Evolutionary conservation across 2,329 filamentous ascomycete species (phyloP), one percentile per base, ranked within the genome.

Genomic region (Ceratocystiopsis minuta): DNA sequence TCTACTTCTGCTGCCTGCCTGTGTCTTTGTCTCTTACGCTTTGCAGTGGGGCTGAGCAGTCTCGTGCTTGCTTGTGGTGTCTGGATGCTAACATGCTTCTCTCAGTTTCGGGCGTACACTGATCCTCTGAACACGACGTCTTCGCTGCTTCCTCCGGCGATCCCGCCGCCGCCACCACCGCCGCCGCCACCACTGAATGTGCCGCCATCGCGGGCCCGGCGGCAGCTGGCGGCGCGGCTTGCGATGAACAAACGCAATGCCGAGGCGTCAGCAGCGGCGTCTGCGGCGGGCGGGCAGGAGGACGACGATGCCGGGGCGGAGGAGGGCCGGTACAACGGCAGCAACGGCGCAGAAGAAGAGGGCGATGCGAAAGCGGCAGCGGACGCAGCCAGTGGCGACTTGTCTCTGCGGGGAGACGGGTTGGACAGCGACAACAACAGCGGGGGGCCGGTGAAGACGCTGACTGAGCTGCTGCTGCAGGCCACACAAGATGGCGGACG

Each of bases 191-290:
- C 48, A 7, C 66, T 94, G 53, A 90, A 88, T 56, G 77, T 88
- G 33, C 78, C 82, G 1, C 87, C 88, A 2, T 92, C 85, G 9
- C 76, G 88, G 41, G 88, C 88, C 9, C 76, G 88, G 40, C 70
- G 85, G 43, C 85, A 93, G 58, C 72, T 96, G n/a, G 87, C 86
- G n/a, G 82, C 83, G 13, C 76, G 87, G 13, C 68, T 96, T 53
- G 74, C 83, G 2, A 73, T 80, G 60, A 80, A 84, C 49, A 79
- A 83, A 57, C 73, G 75, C 49, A 65, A 60, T 37, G 61, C 64
- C 17, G 60, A 66, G 6, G 59, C 64, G 18, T 61, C 60, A 2
- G 52, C 66, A 2, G 60, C 60, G 3, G 56, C 60, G 9, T 64
- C 65, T 18, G 60, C 60, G 18, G 60, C 58, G 55, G 41, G 20